Percentiles rank a stretch among this genome's conserved stretches.
Conservation (phyloP, 331 rosid genomes). For the Acacia concinna region DNA sequence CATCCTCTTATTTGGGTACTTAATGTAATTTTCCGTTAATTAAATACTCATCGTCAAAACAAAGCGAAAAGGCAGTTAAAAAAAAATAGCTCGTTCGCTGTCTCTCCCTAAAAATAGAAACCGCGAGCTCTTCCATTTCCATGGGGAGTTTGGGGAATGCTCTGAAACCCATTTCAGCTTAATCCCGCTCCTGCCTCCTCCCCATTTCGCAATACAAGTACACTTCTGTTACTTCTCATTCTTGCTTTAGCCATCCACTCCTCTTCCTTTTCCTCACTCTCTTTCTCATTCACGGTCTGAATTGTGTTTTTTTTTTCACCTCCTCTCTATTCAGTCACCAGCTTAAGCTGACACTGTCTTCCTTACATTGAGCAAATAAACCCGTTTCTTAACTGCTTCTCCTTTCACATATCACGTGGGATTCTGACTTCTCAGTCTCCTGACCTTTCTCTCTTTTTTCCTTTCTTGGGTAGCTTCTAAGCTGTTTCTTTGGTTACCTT, state of each 20-base stretch:
- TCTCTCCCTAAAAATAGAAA: slow-evolving; percentile 58
- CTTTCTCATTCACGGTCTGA: slow-evolving; percentile 36
- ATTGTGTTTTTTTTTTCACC: slow-evolving; percentile 30
- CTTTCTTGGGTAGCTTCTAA: slow-evolving; percentile 5
- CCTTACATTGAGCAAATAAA: slow-evolving; percentile 37
- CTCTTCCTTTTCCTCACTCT: slow-evolving; percentile 28
- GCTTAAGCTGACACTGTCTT: slow-evolving; percentile 43
- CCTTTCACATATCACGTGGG: slow-evolving; percentile 44
- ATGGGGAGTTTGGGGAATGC: slow-evolving; percentile 64
- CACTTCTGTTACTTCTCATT: slow-evolving; percentile 38
- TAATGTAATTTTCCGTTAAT: too few relatives aligned
- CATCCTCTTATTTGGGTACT: too few relatives aligned
- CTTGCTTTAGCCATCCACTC: slow-evolving; percentile 35
- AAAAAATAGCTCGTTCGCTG: slow-evolving; percentile 8
- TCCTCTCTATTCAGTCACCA: slow-evolving; percentile 37
- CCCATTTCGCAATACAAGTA: slow-evolving; percentile 36
- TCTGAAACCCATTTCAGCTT: slow-evolving; percentile 22
- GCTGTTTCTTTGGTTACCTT: slow-evolving; percentile 24
- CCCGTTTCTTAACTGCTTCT: slow-evolving; percentile 32
- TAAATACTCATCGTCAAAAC: neutral
- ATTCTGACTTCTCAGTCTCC: slow-evolving; percentile 27
- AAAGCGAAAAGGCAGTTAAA: neutral
- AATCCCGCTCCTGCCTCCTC: slow-evolving; percentile 29
- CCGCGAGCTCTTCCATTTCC: slow-evolving; percentile 38
- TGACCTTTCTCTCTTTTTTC: neutral